A percentile compares a stretch with the other conserved stretches of the same genome.
These are phyloP conservation scores for Fusarium drepaniforme DNA, from an alignment of 2,329 filamentous ascomycete species.

Conservation along the genomic window DNA sequence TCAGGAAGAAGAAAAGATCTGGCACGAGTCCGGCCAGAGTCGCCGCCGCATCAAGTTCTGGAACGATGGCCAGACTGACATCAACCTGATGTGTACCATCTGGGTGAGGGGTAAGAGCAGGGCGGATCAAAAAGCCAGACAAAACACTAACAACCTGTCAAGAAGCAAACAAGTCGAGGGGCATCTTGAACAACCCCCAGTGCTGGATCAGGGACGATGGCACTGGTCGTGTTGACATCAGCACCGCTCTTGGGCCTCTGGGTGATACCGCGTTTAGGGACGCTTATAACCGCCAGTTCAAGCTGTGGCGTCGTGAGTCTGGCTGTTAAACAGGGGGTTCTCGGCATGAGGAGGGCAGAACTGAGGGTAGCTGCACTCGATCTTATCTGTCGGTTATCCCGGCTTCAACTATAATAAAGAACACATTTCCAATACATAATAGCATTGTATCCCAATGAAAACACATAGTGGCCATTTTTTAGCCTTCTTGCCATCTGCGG, in stretches of 20 bases:
- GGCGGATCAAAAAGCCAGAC: not conserved
- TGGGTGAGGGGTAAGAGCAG: not conserved
- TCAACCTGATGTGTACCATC: not conserved
- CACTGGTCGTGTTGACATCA: not conserved
- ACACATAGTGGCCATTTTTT: too few relatives aligned
- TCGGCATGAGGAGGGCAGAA: not conserved
- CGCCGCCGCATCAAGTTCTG: not conserved
- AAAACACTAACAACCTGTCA: not conserved
- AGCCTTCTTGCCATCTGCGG: too few relatives aligned
- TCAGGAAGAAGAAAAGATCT: not conserved
- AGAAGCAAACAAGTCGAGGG: conserved; percentile 1
- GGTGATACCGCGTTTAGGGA: not conserved
- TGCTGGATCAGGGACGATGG: not conserved
- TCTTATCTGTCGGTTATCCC: not conserved
- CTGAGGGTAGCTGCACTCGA: not conserved
- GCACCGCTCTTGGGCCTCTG: not conserved
- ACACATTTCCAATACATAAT: not conserved
- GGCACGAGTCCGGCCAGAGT: not conserved
- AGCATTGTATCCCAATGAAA: too few relatives aligned
- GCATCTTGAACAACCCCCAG: not conserved
- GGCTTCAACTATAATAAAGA: too few relatives aligned
- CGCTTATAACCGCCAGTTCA: not conserved
- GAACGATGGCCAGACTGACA: not conserved
- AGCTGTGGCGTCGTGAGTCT: not conserved
- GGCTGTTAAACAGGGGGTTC: not conserved